phyloP scores from a whole-genome alignment of 2,329 filamentous ascomycete genomes.

The Lizonia empirigonia region DNA sequence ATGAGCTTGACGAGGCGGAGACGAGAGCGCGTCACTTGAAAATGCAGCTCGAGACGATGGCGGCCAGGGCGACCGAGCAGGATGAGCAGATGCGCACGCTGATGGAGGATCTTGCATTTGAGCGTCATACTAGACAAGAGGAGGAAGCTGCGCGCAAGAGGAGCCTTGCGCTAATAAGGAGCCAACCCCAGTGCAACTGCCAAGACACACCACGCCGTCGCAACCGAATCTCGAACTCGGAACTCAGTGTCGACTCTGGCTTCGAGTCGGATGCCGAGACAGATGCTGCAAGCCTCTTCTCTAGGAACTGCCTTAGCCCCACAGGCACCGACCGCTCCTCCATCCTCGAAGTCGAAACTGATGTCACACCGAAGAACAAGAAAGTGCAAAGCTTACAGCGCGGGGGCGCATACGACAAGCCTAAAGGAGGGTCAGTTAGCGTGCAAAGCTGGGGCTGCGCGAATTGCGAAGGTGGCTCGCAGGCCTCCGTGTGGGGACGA shows the following conservation, averaged over 20 bases:
- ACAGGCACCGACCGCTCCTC: slow-evolving; percentile 44
- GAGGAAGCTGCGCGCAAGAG: slow-evolving; percentile 44
- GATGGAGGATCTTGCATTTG: slow-evolving; percentile 43
- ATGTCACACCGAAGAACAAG: slow-evolving; percentile 37
- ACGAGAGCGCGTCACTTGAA: slow-evolving; percentile 64
- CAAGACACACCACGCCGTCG: slow-evolving; percentile 29
- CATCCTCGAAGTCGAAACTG: slow-evolving; percentile 42
- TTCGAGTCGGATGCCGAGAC: slow-evolving; percentile 65
- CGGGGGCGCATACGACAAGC: slow-evolving; percentile 46
- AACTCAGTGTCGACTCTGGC: slow-evolving; percentile 59
- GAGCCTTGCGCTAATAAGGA: slow-evolving; percentile 38
- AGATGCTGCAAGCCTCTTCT: slow-evolving; percentile 51
- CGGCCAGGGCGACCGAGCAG: slow-evolving; percentile 60
- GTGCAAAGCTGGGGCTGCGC: slow-evolving; percentile 41
- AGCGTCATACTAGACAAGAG: slow-evolving; percentile 41
- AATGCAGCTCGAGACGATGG: slow-evolving; percentile 66
- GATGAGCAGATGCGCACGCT: slow-evolving; percentile 57
- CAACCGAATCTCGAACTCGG: slow-evolving; percentile 44
- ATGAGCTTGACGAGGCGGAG: slow-evolving; percentile 66
- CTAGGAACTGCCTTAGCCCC: slow-evolving; percentile 47
- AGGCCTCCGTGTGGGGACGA: slow-evolving; percentile 58
- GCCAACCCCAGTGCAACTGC: slow-evolving; percentile 26
- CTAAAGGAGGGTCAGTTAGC: slow-evolving; percentile 48
- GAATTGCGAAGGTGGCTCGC: slow-evolving; percentile 46
- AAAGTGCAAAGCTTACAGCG: slow-evolving; percentile 40